Base-by-base conservation (phyloP, 371 early-diverging fungal genomes). In the Catenaria anguillulae region DNA sequence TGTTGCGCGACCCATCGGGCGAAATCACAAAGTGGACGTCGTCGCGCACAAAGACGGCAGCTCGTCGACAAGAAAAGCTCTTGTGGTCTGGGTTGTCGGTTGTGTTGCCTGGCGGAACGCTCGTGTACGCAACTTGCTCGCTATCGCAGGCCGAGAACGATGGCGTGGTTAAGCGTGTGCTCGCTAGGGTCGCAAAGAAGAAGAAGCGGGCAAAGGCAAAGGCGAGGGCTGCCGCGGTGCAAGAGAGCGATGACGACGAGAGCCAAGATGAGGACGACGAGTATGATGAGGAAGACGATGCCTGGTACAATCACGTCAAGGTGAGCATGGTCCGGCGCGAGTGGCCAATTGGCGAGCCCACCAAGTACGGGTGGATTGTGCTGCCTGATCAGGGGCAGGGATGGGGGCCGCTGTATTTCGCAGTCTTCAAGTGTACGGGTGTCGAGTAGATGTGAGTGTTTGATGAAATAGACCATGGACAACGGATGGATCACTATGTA, bases 121-220 rank as follows among this genome's bases (percentile, higher is more conserved):
- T 88, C 19, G 75, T 87, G 1, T 88, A 88, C 64, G 78, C 79
- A 33, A 88, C 89, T 8, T 88, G 89, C 64, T 82, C 86, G 1
- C 69, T 88, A 13, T 75, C 78, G 62, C 73, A 76, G 13, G 66
- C 72, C 34, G 89, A 88, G 62, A 88, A 88, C 62, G 89, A 88
- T 66, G 77, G 70, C 35, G 84, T 88, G 2, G 75, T 86, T 0
- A 70, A 73, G 37, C 69, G 71, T 34, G 71, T 76, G 56, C 60
- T 78, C 36, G 68, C 68, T 33, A 21, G 46, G 46, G 24, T 46
- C 24, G 46, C 46, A 10, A 46, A 46, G 46, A 46, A 21, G 46
- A 21, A 24, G 8, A 46, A 46, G 46, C 46, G 46, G n/a, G 8
- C n/a, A 5, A 46, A 46, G 24, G 23, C 17, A 10, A 6, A 21